Evolutionary conservation across 2,329 filamentous ascomycete species (phyloP).

Genomic region (Alternaria sp.): DNA sequence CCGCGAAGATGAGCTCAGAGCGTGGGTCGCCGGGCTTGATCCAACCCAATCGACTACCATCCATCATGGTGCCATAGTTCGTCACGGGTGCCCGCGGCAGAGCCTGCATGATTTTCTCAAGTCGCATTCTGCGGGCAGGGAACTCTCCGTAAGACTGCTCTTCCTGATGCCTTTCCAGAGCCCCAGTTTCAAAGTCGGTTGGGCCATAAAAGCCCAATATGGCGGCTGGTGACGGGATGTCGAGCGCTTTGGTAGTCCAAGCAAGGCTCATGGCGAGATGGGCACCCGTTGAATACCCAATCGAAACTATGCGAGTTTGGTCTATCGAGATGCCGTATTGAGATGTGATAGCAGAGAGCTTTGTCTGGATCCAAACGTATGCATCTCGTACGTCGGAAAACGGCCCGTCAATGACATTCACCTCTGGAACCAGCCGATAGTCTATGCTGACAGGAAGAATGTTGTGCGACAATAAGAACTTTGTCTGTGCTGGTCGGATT

Average conservation of each 20-base stretch:
- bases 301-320: background rate
- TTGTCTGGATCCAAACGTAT: constrained; percentile 7
- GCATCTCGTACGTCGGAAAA: constrained; percentile 54
- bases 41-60: constrained; percentile 6
- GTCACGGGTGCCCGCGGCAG: background rate
- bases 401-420: constrained; percentile 54
- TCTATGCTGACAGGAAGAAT: constrained; percentile 59
- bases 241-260: constrained; percentile 2
- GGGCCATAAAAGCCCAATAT: constrained; percentile 6
- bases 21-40: constrained; percentile 6
- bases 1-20: constrained; percentile 4
- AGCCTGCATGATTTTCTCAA: constrained; percentile 8
- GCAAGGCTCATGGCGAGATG: constrained; percentile 9
- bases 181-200: constrained; percentile 4
- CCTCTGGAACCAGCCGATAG: constrained; percentile 59
- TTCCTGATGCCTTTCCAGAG: background rate
- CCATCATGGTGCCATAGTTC: constrained; percentile 7
- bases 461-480: constrained; percentile 47
- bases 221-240: background rate
- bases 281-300: constrained; percentile 4
- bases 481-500: constrained; percentile 48
- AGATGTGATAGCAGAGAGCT: background rate
- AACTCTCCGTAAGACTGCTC: background rate
- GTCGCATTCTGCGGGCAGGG: constrained; percentile 4
- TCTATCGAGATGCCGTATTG: constrained; percentile 4